Conservation (phyloP, 2,329 filamentous ascomycete species). For the Niveomyces coronatus region DNA sequence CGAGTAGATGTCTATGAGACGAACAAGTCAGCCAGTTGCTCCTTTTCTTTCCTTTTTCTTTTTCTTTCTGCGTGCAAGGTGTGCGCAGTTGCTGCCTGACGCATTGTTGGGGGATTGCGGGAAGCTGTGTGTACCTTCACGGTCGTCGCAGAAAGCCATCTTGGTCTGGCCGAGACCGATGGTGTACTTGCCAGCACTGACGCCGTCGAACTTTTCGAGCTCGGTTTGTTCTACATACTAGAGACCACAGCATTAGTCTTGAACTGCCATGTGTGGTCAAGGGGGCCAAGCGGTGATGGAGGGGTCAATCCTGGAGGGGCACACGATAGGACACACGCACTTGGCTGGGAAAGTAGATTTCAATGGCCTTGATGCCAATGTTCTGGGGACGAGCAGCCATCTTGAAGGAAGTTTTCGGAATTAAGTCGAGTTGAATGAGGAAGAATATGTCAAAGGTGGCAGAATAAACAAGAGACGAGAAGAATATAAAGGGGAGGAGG, state of each 20-base stretch:
- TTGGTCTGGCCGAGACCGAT: conserved; percentile 85
- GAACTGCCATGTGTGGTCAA: conserved; percentile 14
- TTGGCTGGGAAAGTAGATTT: conserved; percentile 81
- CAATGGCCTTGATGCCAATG: conserved; percentile 88
- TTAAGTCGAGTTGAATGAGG: background rate
- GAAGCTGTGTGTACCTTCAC: conserved; percentile 52
- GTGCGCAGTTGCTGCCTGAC: background rate
- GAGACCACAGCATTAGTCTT: conserved; percentile 12
- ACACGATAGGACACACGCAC: conserved; percentile 37
- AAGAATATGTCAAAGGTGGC: conserved; percentile 3
- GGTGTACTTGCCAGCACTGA: conserved; percentile 74
- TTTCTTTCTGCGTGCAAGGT: conserved; percentile 8
- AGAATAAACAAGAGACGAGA: conserved; percentile 3
- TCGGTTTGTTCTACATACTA: conserved; percentile 78
- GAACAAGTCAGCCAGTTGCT: conserved; percentile 14
- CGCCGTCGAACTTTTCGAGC: conserved; percentile 80
- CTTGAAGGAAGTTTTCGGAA: conserved; percentile 16
- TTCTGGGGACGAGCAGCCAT: conserved; percentile 76
- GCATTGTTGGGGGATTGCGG: conserved; percentile 1
- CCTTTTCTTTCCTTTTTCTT: too few species aligned
- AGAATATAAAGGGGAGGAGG: conserved; percentile 8
- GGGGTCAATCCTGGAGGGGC: conserved; percentile 7
- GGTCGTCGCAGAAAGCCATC: conserved; percentile 87
- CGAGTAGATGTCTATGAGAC: conserved; percentile 68
- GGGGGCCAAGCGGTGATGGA: conserved; percentile 9